Evolutionary conservation across 176 grass and related monocot genomes (phyloP), one percentile per base, ranked within the genome.

Genomic region (Puccinellia tenuiflora): DNA sequence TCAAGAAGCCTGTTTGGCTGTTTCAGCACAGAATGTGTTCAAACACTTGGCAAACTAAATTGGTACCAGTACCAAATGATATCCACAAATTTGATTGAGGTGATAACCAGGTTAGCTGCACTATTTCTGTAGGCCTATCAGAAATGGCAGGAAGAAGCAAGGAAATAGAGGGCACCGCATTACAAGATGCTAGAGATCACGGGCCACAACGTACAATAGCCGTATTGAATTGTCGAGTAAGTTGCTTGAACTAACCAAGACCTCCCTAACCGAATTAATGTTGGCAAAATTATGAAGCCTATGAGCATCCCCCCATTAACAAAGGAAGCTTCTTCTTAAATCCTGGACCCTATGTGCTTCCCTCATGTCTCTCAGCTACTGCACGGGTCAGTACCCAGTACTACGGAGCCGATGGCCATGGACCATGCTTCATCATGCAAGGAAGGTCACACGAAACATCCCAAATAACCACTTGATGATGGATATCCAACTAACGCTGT

Each of bases 381-480:
- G 24, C 42, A 79, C 9, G 13, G 56, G 18, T 62, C 68, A 79
- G 60, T 65, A 79, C 43, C 8, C 16, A 6, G 62, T 66, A 66
- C 31, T 10, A 66, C 31, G 63, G 17, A 68, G 66, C 9, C 18
- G 35, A 39, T 39, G 17, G 20, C 16, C 57, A 48, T 65, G 76
- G 43, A 48, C 16, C 21, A 39, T 30, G 42, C 54, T 62, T 37
- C 28, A 30, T 88, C 39, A 48, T 24, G 38, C 52, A 62, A 83
- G 72, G 72, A 87, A 83, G 79, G 63, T 12, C 52, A 24, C 73
- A 52, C 26, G 63, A 83, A 83, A 21, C 73, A 83, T 78, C 80
- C 50, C n/a, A 83, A 34, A 21, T 39, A 13, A 61, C 63, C 68
- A 62, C 45, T 78, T 31, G 21, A 67, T 35, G 47, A 9, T 57